Evolutionary conservation across 345 rosid genomes (phyloP), one percentile per base, ranked within the genome.

Genomic region (Acer negundo): DNA sequence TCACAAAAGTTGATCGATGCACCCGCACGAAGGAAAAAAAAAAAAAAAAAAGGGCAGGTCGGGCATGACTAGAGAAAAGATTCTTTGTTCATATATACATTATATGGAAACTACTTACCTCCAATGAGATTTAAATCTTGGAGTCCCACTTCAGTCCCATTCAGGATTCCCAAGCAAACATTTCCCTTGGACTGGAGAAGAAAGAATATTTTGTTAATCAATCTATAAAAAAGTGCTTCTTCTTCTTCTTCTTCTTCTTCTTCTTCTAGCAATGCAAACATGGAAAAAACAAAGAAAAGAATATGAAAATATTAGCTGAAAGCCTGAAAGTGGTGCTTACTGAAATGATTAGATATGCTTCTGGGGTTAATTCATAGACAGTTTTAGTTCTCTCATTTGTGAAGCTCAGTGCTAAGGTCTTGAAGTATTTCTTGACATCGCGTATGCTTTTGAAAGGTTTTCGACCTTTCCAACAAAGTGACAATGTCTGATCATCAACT

Each of bases 391-490:
- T 91, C 79, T 90, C 87, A 7, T 72, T 82, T 7, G 72, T 47
- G 85, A 94, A 96, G 84, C 86, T 82, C 58, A 96, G 74, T 17
- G 92, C 82, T 6, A 92, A 61, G 69, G 93, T 75, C 80, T 89
- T 94, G 89, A 96, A 96, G 80, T 90, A 91, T 75, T 87, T 94
- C 80, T 81, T 89, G 55, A 90, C 95, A 69, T 96, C 97, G 0
- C 81, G 87, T 1, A 89, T 55, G 81, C 38, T 89, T 84, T 79
- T 88, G 87, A 94, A 96, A 31, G 97, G 97, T 80, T 75, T 89
- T 73, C 75, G 78, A 26, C 99, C 99, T 82, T 87, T 92, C 99
- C 99, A 96, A 67, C 99, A 96, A 12, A 94, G 76, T 6, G 99
- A 90, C 24, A 96, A 91, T 0, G 97, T 90, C 40, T 73, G 77